Base-by-base conservation (phyloP, 2,329 filamentous ascomycete genomes). In the Akanthomyces dipterigenus region DNA sequence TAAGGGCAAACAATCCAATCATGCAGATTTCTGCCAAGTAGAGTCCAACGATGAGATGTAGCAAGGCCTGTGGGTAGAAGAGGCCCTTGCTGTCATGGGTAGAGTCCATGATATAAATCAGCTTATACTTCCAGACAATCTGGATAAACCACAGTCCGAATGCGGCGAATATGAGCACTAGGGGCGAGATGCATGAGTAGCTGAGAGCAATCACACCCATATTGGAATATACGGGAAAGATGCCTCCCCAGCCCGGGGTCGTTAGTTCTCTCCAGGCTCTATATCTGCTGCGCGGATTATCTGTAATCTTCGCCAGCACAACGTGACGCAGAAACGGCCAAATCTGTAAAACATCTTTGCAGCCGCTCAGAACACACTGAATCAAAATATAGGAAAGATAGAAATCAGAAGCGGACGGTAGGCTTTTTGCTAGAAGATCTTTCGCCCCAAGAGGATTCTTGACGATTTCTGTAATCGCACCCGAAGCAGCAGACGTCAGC, bases 381-480 rank as follows among this genome's bases (percentile, higher is more conserved):
- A 99, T 84, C 36, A 98, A 85, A 66, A 99, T 96, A 76, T 98
- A 99, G 0, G 75, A 91, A 22, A 98, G 88, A 74, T 97, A 99
- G 70, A 98, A 96, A 77, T 96, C 98, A 65, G 92, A 93, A 0
- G 91, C 87, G 48, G 84, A 87, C 14, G 95, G 95, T 20, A 99
- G 79, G 55, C 89, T 86, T 11, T 78, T 71, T 1, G 91, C 88
- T 11, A 96, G 79, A 56, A 93, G 76, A 3, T 70, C 75, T 0
- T 91, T 86, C 26, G 87, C 83, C 1, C 74, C 74, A 7, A 75
- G 70, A 0, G 92, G 91, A 5, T 90, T 67, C 0, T 85, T 43
- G 22, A 84, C 80, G 57, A 96, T 87, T 48, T 86, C 69, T 16
- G 82, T 76, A 14, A 86, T 81, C 1, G 90, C 85, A 6, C 87